A percentile compares a stretch with the other conserved stretches of the same genome.
Evolutionary conservation across 1,284 basidiomycete genomes (phyloP).

Genomic region (Moesziomyces parantarcticus): DNA sequence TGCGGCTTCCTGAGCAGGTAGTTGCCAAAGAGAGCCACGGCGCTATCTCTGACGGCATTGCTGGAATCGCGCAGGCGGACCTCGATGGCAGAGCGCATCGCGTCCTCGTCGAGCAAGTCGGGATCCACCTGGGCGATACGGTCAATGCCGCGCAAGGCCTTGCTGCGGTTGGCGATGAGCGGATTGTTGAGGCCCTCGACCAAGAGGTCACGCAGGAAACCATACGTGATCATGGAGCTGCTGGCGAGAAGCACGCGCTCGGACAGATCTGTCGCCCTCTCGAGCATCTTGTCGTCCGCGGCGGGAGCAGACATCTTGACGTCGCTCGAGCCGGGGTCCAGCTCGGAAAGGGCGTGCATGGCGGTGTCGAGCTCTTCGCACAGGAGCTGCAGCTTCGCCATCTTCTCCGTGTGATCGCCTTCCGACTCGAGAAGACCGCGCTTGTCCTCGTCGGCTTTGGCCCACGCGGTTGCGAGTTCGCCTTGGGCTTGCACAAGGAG

Average conservation of each 20-base stretch:
- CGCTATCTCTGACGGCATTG: slow-evolving; percentile 91
- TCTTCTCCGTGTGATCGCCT: slow-evolving; percentile 8
- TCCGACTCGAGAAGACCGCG: slow-evolving; percentile 12
- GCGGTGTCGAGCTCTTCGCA: slow-evolving; percentile 34
- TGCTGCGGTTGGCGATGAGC: slow-evolving; percentile 56
- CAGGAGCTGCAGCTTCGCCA: slow-evolving; percentile 34
- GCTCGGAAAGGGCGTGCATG: slow-evolving; percentile 33
- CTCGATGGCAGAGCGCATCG: slow-evolving; percentile 75
- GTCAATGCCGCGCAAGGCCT: slow-evolving; percentile 58
- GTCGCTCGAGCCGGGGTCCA: slow-evolving; percentile 17
- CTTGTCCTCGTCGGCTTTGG: slow-evolving; percentile 24
- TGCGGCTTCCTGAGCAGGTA: slow-evolving; percentile 88
- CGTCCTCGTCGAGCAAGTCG: slow-evolving; percentile 43
- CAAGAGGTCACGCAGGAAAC: slow-evolving; percentile 38
- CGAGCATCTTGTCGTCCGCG: slow-evolving; percentile 27
- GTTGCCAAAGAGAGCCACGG: slow-evolving; percentile 93
- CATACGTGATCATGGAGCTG: slow-evolving; percentile 50
- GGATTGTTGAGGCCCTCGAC: slow-evolving; percentile 51
- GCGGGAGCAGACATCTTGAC: slow-evolving; percentile 12
- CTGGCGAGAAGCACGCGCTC: slow-evolving; percentile 44
- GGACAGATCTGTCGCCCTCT: slow-evolving; percentile 28
- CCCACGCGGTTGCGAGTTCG: slow-evolving; percentile 48
- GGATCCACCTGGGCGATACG: slow-evolving; percentile 51
- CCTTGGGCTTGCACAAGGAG: slow-evolving; percentile 52
- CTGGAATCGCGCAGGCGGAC: slow-evolving; percentile 88